These are phyloP conservation scores for Microstegium vimineum DNA, from an alignment of 176 grass and related monocot species.

Conservation along the genomic window DNA sequence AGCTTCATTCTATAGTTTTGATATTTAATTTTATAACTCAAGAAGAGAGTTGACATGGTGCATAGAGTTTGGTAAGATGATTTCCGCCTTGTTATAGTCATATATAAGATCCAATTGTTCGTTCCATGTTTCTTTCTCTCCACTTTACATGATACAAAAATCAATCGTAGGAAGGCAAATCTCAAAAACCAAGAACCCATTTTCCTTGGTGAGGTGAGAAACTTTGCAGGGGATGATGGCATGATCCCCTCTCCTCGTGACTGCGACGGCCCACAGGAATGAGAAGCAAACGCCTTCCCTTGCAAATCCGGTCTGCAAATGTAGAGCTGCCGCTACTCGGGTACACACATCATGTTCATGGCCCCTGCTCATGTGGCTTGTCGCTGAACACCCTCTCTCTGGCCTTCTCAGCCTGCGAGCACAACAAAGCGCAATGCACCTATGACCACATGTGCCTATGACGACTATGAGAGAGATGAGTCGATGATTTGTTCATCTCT, in stretches of 20 bases:
- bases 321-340: not conserved
- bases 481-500: not conserved
- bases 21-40: too few relatives aligned
- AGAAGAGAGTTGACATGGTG: too few relatives aligned
- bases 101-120: not conserved
- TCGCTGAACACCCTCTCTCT: constrained; percentile 53
- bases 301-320: not conserved
- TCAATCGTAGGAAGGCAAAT: not conserved
- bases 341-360: not conserved
- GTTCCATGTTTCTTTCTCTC: not conserved
- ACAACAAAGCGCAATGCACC: not conserved
- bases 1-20: too few relatives aligned
- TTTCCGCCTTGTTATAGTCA: too few relatives aligned
- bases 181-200: not conserved
- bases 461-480: too few relatives aligned
- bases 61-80: too few relatives aligned
- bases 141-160: not conserved
- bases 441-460: too few relatives aligned
- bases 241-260: not conserved
- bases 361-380: constrained; percentile 12
- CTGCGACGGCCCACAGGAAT: not conserved
- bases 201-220: not conserved
- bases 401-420: constrained; percentile 45
- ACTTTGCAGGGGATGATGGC: not conserved
- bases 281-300: not conserved